Conservation (phyloP, 164 flowering plant genomes). For the Sextonia rubra region DNA sequence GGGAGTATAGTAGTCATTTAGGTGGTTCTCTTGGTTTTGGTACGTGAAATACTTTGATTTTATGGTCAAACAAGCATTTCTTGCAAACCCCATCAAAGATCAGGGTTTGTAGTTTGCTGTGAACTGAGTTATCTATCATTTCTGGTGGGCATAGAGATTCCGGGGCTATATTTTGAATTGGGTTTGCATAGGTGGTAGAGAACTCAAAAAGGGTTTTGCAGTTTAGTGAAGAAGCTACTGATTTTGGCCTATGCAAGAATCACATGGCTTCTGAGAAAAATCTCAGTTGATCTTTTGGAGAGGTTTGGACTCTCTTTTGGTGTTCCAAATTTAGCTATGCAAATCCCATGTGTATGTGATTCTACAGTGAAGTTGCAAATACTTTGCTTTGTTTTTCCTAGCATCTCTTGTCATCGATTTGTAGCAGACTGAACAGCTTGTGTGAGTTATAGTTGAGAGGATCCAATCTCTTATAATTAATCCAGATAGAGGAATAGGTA, state of each 20-base stretch:
- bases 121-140: slow-evolving; percentile 2
- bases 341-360: not conserved
- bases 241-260: not conserved
- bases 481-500: not conserved
- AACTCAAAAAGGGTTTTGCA: not conserved
- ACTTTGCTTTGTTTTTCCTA: not conserved
- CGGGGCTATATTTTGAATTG: not conserved
- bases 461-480: not conserved
- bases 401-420: not conserved
- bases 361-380: not conserved
- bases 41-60: not conserved
- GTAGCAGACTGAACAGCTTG: not conserved
- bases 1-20: not conserved
- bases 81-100: not conserved
- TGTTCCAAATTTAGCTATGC: not conserved
- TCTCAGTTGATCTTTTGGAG: not conserved
- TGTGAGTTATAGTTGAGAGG: not conserved
- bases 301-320: not conserved
- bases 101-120: not conserved
- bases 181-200: not conserved
- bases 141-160: not conserved
- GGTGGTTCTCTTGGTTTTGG: not conserved
- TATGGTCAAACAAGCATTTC: not conserved
- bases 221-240: not conserved
- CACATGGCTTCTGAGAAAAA: not conserved